Evolutionary conservation across 1,284 basidiomycete genomes (phyloP), one percentile per base, ranked within the genome.

Genomic region (Laetiporus sulphureus): DNA sequence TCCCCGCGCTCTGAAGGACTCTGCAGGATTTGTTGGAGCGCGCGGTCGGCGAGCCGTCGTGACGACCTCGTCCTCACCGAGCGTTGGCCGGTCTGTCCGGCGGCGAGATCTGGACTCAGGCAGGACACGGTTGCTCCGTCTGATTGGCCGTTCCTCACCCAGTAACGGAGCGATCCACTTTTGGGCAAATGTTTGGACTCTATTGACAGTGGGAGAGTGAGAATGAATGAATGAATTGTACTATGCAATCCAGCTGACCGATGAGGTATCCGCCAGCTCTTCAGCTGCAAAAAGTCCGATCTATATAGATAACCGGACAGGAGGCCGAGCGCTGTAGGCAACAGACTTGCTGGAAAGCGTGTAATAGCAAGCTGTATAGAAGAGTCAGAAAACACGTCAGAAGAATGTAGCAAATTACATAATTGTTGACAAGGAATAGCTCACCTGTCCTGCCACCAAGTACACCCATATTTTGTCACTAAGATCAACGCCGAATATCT

Each of bases 401-500:
- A n/a, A n/a, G n/a, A 13, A 7, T 13, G 25, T 13, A 27, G 7
- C 25, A 13, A 7, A 27, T 27, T 13, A 27, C 13, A 27, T 27
- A 13, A 27, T 13, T 13, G 25, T n/a, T n/a, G n/a, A n/a, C 7
- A 27, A 27, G 13, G 25, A 24, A 22, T 13, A 20, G 33, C 67
- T 47, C 42, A 84, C 87, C 66, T 86, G 84, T 2, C 71, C 57
- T 12, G 79, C 83, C 6, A 87, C 62, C 27, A 84, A 58, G 57
- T 87, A 90, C 2, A 68, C 68, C 55, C 84, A 77, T 27, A 74
- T 70, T 60, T 93, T 92, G 70, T 84, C 87, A 46, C 72, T 82
- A 47, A 91, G 62, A 7, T 76, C 64, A n/a, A 91, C 48, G 4
- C 86, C 85, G 47, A 90, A 83, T 18, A 92, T 68, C 22, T 75